Percentiles rank a stretch among this genome's conserved stretches.
phyloP scores from a whole-genome alignment of 257 asterid genomes.

The Salvia splendens region DNA sequence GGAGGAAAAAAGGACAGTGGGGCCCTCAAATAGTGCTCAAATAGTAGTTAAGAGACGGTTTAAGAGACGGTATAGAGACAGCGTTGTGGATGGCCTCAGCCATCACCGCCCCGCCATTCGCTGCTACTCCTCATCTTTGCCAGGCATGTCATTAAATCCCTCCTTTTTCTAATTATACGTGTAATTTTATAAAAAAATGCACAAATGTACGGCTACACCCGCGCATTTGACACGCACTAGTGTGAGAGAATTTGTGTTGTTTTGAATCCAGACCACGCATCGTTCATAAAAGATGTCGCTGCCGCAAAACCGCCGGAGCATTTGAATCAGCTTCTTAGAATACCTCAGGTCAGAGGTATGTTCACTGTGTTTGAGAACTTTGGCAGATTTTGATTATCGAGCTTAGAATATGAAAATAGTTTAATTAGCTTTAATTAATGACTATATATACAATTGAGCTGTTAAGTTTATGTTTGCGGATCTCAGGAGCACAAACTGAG shows the following conservation, averaged over 20 bases:
- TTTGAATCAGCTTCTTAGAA: slow-evolving; percentile 72
- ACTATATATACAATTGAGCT: too few species aligned
- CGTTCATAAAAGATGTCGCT: slow-evolving; percentile 78
- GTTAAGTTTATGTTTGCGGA: too few species aligned
- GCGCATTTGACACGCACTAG: slow-evolving; percentile 11
- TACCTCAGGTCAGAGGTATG: slow-evolving; percentile 86
- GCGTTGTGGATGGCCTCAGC: too few species aligned
- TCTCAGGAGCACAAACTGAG: too few species aligned
- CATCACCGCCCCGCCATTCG: slow-evolving; percentile 51
- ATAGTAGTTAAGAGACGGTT: too few species aligned
- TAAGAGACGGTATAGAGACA: too few species aligned
- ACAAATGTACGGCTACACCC: slow-evolving; percentile 17
- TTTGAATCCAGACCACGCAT: slow-evolving; percentile 59
- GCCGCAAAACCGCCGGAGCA: slow-evolving; percentile 79
- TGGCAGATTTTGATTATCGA: too few species aligned
- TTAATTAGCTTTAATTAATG: too few species aligned
- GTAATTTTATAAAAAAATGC: background rate
- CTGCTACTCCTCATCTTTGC: slow-evolving; percentile 70
- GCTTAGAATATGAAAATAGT: too few species aligned
- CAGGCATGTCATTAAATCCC: slow-evolving; percentile 43
- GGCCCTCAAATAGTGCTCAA: too few species aligned
- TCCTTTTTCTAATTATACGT: background rate
- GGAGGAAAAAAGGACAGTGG: too few species aligned
- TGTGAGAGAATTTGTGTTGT: background rate
- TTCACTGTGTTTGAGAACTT: background rate